Evolutionary conservation across 2,329 filamentous ascomycete genomes (phyloP), one percentile per base, ranked within the genome.

Genomic region (Diaporthe sp.): DNA sequence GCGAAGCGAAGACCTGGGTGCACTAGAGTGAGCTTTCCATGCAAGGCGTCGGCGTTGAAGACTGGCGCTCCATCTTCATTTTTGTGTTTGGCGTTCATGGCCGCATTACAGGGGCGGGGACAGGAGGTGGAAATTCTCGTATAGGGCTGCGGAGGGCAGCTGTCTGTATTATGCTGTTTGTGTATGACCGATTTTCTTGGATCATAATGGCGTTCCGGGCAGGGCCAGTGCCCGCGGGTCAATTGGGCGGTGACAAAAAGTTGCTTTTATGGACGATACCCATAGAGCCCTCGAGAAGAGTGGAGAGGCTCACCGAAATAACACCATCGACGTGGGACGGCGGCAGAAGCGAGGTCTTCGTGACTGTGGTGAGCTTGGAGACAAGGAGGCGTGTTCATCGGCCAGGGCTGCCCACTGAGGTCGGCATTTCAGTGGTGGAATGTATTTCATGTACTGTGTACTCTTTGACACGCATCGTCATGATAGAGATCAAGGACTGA

Each of bases 251-350:
- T 55, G 46, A 74, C 51, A 68, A 75, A 75, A 69, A 58, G 69
- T 72, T 73, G 73, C 78, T 78, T 80, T 79, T 77, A 81, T 75
- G 78, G 78, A 79, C 79, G 81, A 82, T 82, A 82, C 80, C 81
- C 81, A 77, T 76, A 79, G 78, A 76, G 75, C 75, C 72, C 73
- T 74, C 55, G 49, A 17, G 72, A 59, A 73, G 69, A 73, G 69
- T 67, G 39, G 49, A 58, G 55, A 59, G 61, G 62, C 61, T 72
- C 69, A 73, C 55, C 72, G 68, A 68, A 76, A 65, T 49, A 31
- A 44, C 51, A 44, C 19, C 17, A 65, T 46, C 37, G 46, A 34
- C 37, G 46, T 44, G 61, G 37, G 49, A 44, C 25, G 46, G 65
- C 65, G 7, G 49, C 65, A 39, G 65, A 42, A 9, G 49, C 37